These are phyloP conservation scores for Uronychia binucleata DNA, from an alignment of 73 alveolate species.

Conservation along the genomic window DNA sequence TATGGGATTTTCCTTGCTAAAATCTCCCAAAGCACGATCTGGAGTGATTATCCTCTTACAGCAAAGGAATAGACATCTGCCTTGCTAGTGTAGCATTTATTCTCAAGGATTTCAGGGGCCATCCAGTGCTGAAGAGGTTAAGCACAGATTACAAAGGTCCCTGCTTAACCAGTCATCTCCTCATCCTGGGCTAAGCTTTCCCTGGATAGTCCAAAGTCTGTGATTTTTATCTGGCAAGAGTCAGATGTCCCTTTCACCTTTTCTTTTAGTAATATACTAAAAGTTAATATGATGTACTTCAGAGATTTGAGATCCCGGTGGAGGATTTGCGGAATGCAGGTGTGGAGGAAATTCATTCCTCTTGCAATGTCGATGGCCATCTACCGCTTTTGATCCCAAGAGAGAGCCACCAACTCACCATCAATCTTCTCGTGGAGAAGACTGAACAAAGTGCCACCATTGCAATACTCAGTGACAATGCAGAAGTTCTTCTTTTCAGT, in stretches of 20 bases:
- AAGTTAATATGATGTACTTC: conserved; percentile 52
- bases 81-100: conserved; percentile 84
- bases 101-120: conserved; percentile 98
- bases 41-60: conserved; percentile 30
- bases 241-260: conserved; percentile 70
- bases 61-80: conserved; percentile 98
- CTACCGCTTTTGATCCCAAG: conserved; percentile 86
- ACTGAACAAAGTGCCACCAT: conserved; percentile 92
- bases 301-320: conserved; percentile 97
- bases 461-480: conserved; percentile 96
- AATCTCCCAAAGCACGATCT: conserved; percentile 95
- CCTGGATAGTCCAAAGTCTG: conserved; percentile 96
- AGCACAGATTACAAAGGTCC: conserved; percentile 44
- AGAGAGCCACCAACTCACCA: conserved; percentile 42
- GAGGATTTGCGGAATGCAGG: conserved; percentile 83
- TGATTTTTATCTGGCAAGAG: conserved; percentile 79
- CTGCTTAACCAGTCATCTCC: conserved; percentile 78
- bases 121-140: conserved; percentile 87
- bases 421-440: conserved; percentile 85
- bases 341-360: conserved; percentile 95
- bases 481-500: conserved; percentile 71
- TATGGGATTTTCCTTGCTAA: conserved; percentile 93
- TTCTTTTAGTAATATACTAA: conserved; percentile 78
- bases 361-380: conserved; percentile 91
- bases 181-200: conserved; percentile 59